A percentile compares a stretch with the other conserved stretches of the same genome.
These are phyloP conservation scores for Chrysopogon serrulatus DNA, from an alignment of 176 grass and related monocot genomes.

Conservation along the genomic window DNA sequence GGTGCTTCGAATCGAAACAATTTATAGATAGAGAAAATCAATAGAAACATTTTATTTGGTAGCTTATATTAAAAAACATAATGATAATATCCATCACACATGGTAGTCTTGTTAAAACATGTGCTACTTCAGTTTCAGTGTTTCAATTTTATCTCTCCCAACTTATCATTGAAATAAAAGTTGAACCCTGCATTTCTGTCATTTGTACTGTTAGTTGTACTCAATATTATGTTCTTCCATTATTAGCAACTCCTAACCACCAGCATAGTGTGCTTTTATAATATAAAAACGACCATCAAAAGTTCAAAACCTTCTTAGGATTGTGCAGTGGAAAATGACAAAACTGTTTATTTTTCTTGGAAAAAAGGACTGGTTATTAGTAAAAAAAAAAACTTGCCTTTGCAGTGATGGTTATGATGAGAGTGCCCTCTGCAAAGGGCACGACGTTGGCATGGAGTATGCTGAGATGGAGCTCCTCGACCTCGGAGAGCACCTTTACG, in stretches of 20 bases:
- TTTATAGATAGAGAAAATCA: neutral
- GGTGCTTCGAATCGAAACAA: neutral
- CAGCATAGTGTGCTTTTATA: neutral
- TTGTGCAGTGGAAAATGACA: neutral
- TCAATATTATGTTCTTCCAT: neutral
- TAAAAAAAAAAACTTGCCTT: constrained; percentile 47
- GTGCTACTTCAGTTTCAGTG: neutral
- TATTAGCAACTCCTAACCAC: neutral
- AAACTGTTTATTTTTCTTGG: neutral
- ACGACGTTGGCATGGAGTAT: constrained; percentile 56
- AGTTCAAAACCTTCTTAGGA: neutral
- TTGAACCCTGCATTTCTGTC: neutral
- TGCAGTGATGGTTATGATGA: constrained; percentile 50
- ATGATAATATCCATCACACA: neutral
- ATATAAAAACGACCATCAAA: neutral
- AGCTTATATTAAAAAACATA: neutral
- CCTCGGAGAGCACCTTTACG: constrained; percentile 53
- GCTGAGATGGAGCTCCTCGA: constrained; percentile 47
- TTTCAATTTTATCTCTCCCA: neutral
- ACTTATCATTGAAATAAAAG: neutral
- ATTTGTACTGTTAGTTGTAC: neutral
- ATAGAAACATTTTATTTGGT: neutral
- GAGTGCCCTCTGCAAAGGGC: constrained; percentile 38
- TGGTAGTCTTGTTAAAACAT: neutral
- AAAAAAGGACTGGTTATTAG: neutral